Evolutionary conservation across 2,329 filamentous ascomycete genomes (phyloP).

Genomic region (Monosporascus sp.): DNA sequence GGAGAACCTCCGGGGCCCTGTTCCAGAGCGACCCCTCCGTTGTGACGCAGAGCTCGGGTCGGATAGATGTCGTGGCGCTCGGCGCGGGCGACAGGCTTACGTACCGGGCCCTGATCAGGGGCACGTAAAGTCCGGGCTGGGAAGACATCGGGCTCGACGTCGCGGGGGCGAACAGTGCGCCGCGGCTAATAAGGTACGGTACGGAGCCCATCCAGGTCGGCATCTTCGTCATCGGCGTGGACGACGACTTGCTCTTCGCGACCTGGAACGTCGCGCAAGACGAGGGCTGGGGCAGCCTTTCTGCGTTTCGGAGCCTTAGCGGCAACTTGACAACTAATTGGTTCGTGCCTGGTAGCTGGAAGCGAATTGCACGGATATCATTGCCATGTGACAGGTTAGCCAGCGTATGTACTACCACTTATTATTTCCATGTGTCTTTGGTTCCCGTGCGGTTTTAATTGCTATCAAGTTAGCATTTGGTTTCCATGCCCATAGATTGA

Average conservation of each 20-base stretch:
- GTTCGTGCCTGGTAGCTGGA: background rate
- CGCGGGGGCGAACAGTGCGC: slow-evolving; percentile 10
- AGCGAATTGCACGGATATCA: no score
- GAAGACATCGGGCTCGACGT: slow-evolving; percentile 3
- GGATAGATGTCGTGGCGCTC: slow-evolving; percentile 8
- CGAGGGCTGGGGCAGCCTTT: background rate
- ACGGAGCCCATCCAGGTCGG: background rate
- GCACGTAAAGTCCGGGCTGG: slow-evolving; percentile 4
- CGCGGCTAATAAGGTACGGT: slow-evolving; percentile 3
- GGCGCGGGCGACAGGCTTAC: slow-evolving; percentile 6
- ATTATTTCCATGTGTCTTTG: no score
- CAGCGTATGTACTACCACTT: no score
- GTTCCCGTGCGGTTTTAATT: no score
- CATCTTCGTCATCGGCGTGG: slow-evolving; percentile 1
- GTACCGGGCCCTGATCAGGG: slow-evolving; percentile 3
- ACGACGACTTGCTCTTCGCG: background rate
- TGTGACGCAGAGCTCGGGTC: slow-evolving; percentile 2
- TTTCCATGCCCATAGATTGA: no score
- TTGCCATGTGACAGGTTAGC: no score
- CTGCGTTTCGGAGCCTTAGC: background rate
- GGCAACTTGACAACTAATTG: background rate
- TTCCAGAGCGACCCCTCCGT: slow-evolving; percentile 6
- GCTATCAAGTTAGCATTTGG: no score
- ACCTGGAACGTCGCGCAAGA: background rate
- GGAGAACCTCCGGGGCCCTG: slow-evolving; percentile 3